Percentiles rank a stretch among this genome's conserved stretches.
Conservation (phyloP, 371 early-diverging fungal genomes). For the Mucor piriformis region DNA sequence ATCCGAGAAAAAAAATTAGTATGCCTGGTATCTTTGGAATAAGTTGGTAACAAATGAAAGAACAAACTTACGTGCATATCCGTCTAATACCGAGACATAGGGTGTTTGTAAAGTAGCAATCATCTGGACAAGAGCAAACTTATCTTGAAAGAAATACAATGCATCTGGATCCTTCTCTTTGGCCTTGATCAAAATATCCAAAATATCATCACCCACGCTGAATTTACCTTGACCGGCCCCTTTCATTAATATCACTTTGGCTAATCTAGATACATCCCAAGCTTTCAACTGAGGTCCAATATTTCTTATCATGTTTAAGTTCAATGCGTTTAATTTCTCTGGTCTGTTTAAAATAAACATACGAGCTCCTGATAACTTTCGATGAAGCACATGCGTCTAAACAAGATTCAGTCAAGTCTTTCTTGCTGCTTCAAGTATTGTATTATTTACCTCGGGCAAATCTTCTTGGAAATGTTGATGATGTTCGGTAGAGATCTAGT, state of each 20-base stretch:
- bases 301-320: constrained; percentile 83
- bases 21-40: no score
- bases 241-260: constrained; percentile 88
- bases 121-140: constrained; percentile 89
- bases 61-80: constrained; percentile 12
- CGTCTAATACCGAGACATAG: constrained; percentile 79
- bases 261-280: constrained; percentile 87
- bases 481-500: constrained; percentile 25
- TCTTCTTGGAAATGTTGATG: constrained; percentile 22
- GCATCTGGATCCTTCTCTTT: constrained; percentile 62
- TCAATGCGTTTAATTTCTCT: constrained; percentile 87
- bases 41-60: neutral
- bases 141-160: constrained; percentile 85
- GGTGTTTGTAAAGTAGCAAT: constrained; percentile 88
- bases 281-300: constrained; percentile 87
- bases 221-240: constrained; percentile 79
- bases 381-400: constrained; percentile 65
- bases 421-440: neutral
- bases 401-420: neutral
- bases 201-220: constrained; percentile 97
- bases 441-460: constrained; percentile 18
- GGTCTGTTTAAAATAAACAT: constrained; percentile 91
- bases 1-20: no score
- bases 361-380: constrained; percentile 50
- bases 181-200: constrained; percentile 45